Evolutionary conservation across 768 basidiomycete species (phyloP).

Genomic region (Leccinum ochraceum): DNA sequence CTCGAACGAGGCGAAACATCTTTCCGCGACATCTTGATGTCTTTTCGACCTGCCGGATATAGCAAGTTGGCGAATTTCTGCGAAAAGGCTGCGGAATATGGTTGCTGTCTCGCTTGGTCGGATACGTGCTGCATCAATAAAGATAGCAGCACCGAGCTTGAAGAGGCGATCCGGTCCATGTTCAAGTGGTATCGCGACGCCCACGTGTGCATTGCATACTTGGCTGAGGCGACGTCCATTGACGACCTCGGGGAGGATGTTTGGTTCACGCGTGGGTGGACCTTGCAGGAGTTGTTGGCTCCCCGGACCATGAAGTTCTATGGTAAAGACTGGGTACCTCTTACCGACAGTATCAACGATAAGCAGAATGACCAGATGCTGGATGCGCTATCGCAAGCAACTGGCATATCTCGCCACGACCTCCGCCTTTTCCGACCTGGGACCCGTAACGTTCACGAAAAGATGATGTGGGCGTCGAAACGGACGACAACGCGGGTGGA

Average conservation of each 20-base stretch:
- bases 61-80: conserved; percentile 28
- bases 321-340: conserved; percentile 26
- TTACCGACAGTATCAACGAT: conserved; percentile 30
- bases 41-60: conserved; percentile 30
- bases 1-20: conserved; percentile 32
- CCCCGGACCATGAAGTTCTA: conserved; percentile 35
- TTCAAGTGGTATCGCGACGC: conserved; percentile 35
- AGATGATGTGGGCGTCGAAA: conserved; percentile 37
- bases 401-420: conserved; percentile 29
- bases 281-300: conserved; percentile 31
- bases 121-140: conserved; percentile 39
- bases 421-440: conserved; percentile 27
- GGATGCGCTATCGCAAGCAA: conserved; percentile 25
- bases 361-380: conserved; percentile 28
- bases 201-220: conserved; percentile 33
- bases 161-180: conserved; percentile 37
- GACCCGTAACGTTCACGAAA: conserved; percentile 26
- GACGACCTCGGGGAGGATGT: conserved; percentile 30
- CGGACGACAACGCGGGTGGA: conserved; percentile 36
- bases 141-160: conserved; percentile 36
- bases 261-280: conserved; percentile 37
- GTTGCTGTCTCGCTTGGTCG: conserved; percentile 33
- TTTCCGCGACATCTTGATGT: conserved; percentile 33
- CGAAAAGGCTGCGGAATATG: conserved; percentile 29
- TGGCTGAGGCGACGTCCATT: conserved; percentile 30